A percentile compares a stretch with the other conserved stretches of the same genome.
These are phyloP conservation scores for Coccomyxa subellipsoidea DNA, from an alignment of 163 green algal genomes.

Conservation along the genomic window DNA sequence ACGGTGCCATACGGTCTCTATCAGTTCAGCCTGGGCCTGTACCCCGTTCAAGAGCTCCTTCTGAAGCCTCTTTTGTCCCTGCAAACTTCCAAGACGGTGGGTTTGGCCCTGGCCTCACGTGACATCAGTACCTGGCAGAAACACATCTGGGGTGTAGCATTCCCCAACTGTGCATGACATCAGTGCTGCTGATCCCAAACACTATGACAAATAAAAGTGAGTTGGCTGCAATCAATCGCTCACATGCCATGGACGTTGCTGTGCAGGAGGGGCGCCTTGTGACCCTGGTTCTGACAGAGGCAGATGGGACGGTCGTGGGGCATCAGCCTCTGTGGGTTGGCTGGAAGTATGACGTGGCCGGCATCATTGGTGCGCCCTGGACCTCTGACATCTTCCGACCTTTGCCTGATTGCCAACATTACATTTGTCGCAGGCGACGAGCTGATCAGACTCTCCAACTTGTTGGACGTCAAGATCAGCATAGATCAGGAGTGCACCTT, in stretches of 20 bases:
- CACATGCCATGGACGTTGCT: too few relatives aligned
- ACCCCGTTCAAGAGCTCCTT: neutral
- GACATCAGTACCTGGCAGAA: neutral
- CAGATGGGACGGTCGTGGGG: neutral
- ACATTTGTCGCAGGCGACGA: too few relatives aligned
- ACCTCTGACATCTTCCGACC: neutral
- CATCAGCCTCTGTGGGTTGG: neutral
- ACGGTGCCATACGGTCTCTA: neutral
- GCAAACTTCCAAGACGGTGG: neutral
- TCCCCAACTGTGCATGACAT: too few relatives aligned
- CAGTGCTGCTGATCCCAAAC: too few relatives aligned
- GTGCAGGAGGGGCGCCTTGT: neutral
- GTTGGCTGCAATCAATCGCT: too few relatives aligned
- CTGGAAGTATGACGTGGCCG: neutral
- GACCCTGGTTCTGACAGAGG: neutral
- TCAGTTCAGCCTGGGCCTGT: neutral
- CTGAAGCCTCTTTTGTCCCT: neutral
- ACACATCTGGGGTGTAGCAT: too few relatives aligned
- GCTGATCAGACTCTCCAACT: too few relatives aligned
- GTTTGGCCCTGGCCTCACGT: neutral
- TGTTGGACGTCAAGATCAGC: too few relatives aligned
- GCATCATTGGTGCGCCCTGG: neutral
- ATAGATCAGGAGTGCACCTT: neutral
- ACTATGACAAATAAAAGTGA: too few relatives aligned
- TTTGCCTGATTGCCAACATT: neutral